Evolutionary conservation across 1,139 yeast species (phyloP), one percentile per base, ranked within the genome.

Genomic region (Meyerozyma guilliermondii): DNA sequence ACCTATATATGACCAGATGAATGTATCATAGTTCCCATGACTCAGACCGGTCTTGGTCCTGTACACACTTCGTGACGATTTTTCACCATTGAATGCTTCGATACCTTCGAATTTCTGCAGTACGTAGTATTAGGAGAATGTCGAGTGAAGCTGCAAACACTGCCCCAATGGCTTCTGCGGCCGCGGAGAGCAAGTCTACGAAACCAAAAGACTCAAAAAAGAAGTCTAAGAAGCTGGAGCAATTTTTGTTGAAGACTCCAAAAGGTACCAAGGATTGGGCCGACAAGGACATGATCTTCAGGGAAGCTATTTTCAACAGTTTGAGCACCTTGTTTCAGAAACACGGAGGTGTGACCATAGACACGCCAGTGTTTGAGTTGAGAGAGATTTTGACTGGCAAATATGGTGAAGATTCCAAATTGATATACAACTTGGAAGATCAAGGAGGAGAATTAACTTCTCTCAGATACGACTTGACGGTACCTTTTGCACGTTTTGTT

Each of bases 181-280:
- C 35, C 26, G 43, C 35, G 9, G 36, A 28, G 35, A 52, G 50
- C 34, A 57, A 54, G 43, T 39, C 48, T 13, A 42, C 46, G 37
- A 60, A 64, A 60, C 14, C 24, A 2, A 33, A n/a, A 20, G 36
- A 17, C 23, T 18, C 24, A 3, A 53, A 72, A 62, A 55, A 59
- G 34, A 60, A 66, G 50, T 56, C 58, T 43, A 63, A 65, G 43
- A 62, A 63, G 50, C 67, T 62, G 29, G 65, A 66, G 40, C 80
- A 74, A 51, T 87, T 86, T 62, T 77, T 85, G 48, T 75, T 92
- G 59, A 92, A 92, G 65, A 88, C 95, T 39, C 98, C 98, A 43
- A 92, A 91, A 64, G 98, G 98, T 51, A 92, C 98, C 54, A 87
- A 87, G 62, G 98, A 92, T 64, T 92, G 98, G 98, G 86, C 96